Base-by-base conservation (phyloP, 2,329 filamentous ascomycete genomes). In the Anthostomella pinea region DNA sequence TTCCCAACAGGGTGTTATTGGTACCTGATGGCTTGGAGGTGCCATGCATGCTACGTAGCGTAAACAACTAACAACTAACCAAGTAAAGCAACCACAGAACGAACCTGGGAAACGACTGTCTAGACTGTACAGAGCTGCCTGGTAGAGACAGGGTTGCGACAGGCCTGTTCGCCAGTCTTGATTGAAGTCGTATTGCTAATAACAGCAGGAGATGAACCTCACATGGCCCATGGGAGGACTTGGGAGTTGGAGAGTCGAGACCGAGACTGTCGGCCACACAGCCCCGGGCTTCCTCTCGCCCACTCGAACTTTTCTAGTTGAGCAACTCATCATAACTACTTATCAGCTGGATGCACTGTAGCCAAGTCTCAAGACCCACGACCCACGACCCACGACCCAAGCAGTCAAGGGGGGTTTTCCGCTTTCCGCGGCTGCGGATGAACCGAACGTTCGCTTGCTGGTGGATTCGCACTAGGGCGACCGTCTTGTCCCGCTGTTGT, bases 391-490 rank as follows among this genome's bases (percentile, higher is more conserved):
- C n/a, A n/a, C n/a, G n/a, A n/a, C n/a, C n/a, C n/a, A n/a, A n/a
- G n/a, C n/a, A n/a, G 32, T 33, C 14, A 20, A 34, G 22, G 43
- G 44, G 46, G 44, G 30, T 51, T 50, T 56, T 50, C 53, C 51
- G 53, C 52, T 51, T 52, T 54, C 53, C 53, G 53, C 53, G 53
- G 53, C n/a, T 48, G 49, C 53, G 43, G 53, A 45, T 38, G 40
- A 33, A 39, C 46, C 36, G 15, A 33, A 30, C 37, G 36, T n/a
- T n/a, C 14, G 4, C 11, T 50, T 36, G 26, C 30, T 33, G 23
- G 38, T 45, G 41, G 43, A 40, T 43, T 35, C 31, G 28, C 46
- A 35, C 52, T 47, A 50, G 45, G 40, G 25, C 35, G 37, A 38
- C 24, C 6, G 24, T 26, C 6, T 14, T 26, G 24, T 26, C n/a